These are phyloP conservation scores for Hypoxylon lienhwacheense DNA, from an alignment of 495 filamentous ascomycete species.

Conservation along the genomic window DNA sequence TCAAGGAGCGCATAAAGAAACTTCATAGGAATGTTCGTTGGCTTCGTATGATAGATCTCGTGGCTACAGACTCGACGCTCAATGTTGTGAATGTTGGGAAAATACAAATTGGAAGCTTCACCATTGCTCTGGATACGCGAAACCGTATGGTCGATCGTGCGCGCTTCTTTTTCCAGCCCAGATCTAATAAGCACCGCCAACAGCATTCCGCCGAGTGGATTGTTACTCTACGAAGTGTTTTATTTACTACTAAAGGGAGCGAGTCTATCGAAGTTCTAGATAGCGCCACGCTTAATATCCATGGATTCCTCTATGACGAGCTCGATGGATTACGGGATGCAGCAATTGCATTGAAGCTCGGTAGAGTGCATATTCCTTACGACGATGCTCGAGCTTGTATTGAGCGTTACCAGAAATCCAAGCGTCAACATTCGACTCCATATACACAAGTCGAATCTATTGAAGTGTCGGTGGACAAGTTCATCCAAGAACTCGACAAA, in stretches of 20 bases:
- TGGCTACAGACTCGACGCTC: slow-evolving; percentile 77
- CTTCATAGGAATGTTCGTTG: slow-evolving; percentile 85
- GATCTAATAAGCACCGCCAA: slow-evolving; percentile 66
- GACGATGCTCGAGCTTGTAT: slow-evolving; percentile 76
- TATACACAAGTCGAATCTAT: slow-evolving; percentile 42
- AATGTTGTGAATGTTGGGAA: slow-evolving; percentile 77
- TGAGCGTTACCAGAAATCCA: slow-evolving; percentile 48
- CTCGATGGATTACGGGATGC: slow-evolving; percentile 87
- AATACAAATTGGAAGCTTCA: slow-evolving; percentile 80
- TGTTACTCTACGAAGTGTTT: slow-evolving; percentile 76
- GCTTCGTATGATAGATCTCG: slow-evolving; percentile 86
- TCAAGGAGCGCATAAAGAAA: slow-evolving; percentile 83
- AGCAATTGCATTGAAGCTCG: slow-evolving; percentile 86
- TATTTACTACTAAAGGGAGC: slow-evolving; percentile 81
- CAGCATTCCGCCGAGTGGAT: slow-evolving; percentile 94
- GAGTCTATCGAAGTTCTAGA: slow-evolving; percentile 91
- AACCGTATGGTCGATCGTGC: slow-evolving; percentile 88
- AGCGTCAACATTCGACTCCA: slow-evolving; percentile 30
- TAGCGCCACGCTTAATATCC: slow-evolving; percentile 81
- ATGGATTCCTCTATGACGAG: slow-evolving; percentile 88
- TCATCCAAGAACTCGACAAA: slow-evolving; percentile 75
- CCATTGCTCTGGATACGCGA: slow-evolving; percentile 85
- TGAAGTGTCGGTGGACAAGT: slow-evolving; percentile 69
- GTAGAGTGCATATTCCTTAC: slow-evolving; percentile 84
- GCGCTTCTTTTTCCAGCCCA: slow-evolving; percentile 80